phyloP scores from a whole-genome alignment of 805 yeast species.

The Kuraishia cidri region DNA sequence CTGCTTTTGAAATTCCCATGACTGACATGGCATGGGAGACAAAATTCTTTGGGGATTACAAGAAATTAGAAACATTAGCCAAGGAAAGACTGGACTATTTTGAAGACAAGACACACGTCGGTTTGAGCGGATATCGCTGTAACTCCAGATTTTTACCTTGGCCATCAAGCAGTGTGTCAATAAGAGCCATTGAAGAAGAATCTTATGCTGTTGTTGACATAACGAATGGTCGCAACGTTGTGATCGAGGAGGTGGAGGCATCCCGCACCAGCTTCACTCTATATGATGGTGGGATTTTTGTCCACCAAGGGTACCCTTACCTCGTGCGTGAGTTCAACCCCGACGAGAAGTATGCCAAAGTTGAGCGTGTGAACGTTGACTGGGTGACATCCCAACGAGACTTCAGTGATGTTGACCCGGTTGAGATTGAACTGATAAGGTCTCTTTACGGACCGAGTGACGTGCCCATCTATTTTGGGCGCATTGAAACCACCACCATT shows the following conservation, averaged over 20 bases:
- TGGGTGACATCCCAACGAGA: constrained; percentile 93
- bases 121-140: constrained; percentile 43
- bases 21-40: constrained; percentile 37
- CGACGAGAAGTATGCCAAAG: constrained; percentile 75
- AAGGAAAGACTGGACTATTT: constrained; percentile 29
- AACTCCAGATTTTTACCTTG: constrained; percentile 61
- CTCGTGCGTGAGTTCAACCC: constrained; percentile 77
- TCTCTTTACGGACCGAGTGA: constrained; percentile 36
- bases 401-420: constrained; percentile 87
- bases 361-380: constrained; percentile 82
- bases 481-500: constrained; percentile 56
- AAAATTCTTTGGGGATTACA: constrained; percentile 42
- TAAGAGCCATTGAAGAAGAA: constrained; percentile 78
- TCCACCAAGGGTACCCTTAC: constrained; percentile 91
- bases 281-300: constrained; percentile 86
- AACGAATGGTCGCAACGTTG: constrained; percentile 64
- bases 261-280: constrained; percentile 84
- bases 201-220: constrained; percentile 85
- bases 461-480: constrained; percentile 69
- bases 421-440: constrained; percentile 55
- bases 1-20: constrained; percentile 80
- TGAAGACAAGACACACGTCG: constrained; percentile 37
- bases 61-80: constrained; percentile 23
- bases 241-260: constrained; percentile 85
- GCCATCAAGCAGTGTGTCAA: constrained; percentile 69